A percentile compares a stretch with the other conserved stretches of the same genome.
These are phyloP conservation scores for Calcarisporium arbuscula DNA, from an alignment of 2,329 filamentous ascomycete genomes.

Conservation along the genomic window DNA sequence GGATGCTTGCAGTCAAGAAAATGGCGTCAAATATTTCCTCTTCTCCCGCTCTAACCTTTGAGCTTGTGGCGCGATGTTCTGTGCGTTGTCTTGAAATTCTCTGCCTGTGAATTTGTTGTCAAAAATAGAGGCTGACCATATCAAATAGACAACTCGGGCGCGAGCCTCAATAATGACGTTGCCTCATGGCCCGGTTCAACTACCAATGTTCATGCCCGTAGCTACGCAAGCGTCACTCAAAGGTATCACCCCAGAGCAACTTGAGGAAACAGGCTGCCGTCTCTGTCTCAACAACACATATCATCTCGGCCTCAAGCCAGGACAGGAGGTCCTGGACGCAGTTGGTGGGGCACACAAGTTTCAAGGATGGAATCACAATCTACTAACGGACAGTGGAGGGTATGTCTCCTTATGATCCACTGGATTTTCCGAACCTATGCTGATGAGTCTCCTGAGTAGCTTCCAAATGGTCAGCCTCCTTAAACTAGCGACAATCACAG, in stretches of 20 bases:
- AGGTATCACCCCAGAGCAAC: constrained; percentile 84
- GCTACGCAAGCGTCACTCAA: constrained; percentile 95
- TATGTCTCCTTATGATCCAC: constrained; percentile 29
- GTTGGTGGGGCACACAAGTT: constrained; percentile 90
- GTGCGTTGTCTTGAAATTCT: constrained; percentile 43
- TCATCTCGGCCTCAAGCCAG: constrained; percentile 89
- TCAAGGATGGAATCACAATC: constrained; percentile 92
- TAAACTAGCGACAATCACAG: constrained; percentile 87
- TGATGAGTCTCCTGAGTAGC: constrained; percentile 37
- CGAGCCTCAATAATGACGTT: constrained; percentile 82
- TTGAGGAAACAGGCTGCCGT: constrained; percentile 82
- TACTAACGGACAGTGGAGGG: constrained; percentile 77
- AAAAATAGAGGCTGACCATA: constrained; percentile 13
- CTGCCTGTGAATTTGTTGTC: constrained; percentile 1
- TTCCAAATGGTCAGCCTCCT: constrained; percentile 99
- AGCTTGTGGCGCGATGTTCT: constrained; percentile 72
- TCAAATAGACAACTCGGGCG: constrained; percentile 77
- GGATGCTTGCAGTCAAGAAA: constrained; percentile 28
- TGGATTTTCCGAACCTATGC: constrained; percentile 8
- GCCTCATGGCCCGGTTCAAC: constrained; percentile 82
- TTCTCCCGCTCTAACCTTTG: constrained; percentile 67
- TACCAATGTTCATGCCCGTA: constrained; percentile 98
- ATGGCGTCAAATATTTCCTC: constrained; percentile 48
- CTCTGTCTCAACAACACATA: constrained; percentile 98
- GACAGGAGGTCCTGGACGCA: constrained; percentile 78